Percentiles rank a stretch among this genome's conserved stretches.
These are phyloP conservation scores for Micractinium conductrix DNA, from an alignment of 139 green algal species.

Conservation along the genomic window DNA sequence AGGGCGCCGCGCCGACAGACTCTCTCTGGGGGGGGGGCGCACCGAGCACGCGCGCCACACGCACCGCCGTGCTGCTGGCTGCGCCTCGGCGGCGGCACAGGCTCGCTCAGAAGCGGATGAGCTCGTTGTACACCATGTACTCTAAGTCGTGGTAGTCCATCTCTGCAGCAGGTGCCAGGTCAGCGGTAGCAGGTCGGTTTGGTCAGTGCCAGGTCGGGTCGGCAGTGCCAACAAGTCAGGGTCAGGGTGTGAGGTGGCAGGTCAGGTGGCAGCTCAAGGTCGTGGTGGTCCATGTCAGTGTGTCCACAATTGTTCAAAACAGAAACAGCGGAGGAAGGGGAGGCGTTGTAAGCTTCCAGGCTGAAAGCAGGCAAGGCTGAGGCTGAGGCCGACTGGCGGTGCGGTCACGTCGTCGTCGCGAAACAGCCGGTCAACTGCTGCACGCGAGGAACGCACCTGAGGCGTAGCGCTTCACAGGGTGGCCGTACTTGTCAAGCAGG, in stretches of 20 bases:
- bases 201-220: not conserved
- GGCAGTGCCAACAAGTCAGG: not conserved
- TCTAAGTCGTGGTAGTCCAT: conserved; percentile 22
- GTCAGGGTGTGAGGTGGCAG: not conserved
- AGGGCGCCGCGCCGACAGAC: no score
- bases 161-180: not conserved
- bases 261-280: not conserved
- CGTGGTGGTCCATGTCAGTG: not conserved
- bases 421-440: not conserved
- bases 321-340: no score
- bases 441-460: not conserved
- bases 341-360: no score
- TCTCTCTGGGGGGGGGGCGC: no score
- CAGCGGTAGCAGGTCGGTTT: not conserved
- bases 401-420: not conserved
- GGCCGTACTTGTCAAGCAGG: conserved; percentile 31
- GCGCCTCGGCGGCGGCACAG: no score
- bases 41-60: no score
- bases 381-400: not conserved
- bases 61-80: no score
- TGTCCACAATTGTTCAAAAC: not conserved
- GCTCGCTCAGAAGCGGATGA: conserved; percentile 13
- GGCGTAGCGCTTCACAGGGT: conserved; percentile 33
- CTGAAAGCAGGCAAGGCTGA: not conserved
- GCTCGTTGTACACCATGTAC: conserved; percentile 31